Conservation (phyloP, 331 rosid species). For the Malus hybrid region DNA sequence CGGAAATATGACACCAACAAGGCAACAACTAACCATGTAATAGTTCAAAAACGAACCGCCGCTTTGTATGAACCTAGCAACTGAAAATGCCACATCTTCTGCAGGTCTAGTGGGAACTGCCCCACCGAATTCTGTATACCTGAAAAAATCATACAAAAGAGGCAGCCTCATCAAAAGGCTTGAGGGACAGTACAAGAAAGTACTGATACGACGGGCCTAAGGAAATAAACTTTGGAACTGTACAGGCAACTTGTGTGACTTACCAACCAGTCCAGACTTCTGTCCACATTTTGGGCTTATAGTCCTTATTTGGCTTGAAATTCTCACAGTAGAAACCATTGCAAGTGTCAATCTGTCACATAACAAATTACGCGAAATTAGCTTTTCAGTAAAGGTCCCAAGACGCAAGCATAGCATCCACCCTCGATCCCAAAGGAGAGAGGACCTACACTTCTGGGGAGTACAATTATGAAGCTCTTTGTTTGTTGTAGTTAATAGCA, state of each 20-base stretch:
- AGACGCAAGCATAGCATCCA: not conserved
- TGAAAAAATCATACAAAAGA: slow-evolving; percentile 12
- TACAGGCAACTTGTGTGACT: slow-evolving; percentile 18
- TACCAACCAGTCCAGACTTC: slow-evolving; percentile 97
- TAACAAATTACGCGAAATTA: not conserved
- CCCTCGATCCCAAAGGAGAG: not conserved
- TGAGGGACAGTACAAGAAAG: not conserved
- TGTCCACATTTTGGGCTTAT: slow-evolving; percentile 95
- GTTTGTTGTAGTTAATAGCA: not conserved
- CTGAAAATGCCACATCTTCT: slow-evolving; percentile 79
- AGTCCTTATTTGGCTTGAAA: slow-evolving; percentile 56
- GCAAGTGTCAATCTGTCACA: slow-evolving; percentile 78
- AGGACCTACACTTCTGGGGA: not conserved
- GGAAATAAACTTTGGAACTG: not conserved
- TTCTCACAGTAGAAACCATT: slow-evolving; percentile 92
- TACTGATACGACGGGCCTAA: not conserved
- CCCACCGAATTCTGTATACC: slow-evolving; percentile 93
- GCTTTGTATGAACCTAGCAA: slow-evolving; percentile 76
- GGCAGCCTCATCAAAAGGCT: not conserved
- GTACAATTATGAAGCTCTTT: not conserved
- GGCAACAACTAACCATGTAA: slow-evolving; percentile 53
- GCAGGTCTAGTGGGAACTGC: slow-evolving; percentile 78
- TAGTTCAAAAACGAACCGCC: slow-evolving; percentile 86
- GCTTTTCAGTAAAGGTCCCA: not conserved
- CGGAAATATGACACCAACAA: not conserved